Base-by-base conservation (phyloP, 1,284 basidiomycete genomes). In the Puccinia hordei region DNA sequence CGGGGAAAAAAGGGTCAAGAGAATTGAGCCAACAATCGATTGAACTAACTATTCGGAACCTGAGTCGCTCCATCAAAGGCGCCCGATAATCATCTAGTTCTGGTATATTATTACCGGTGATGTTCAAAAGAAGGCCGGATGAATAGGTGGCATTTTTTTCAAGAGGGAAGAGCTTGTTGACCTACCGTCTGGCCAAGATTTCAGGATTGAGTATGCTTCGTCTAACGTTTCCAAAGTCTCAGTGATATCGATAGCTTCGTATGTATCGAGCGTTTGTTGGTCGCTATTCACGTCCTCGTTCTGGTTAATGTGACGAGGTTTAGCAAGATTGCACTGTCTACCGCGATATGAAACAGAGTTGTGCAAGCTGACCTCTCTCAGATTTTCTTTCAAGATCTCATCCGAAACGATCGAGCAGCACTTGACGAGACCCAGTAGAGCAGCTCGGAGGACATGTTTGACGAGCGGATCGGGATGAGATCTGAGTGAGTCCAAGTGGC, bases 331-430 rank as follows among this genome's bases (percentile, higher is more conserved):
- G 59, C 80, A 69, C 41, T 82, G 2, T 49, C 17, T 8, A 49
- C 41, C 13, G n/a, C n/a, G 41, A 44, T 44, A 19, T 13, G 79
- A 2, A 19, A 4, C 57, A 53, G 38, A 63, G 82, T 63, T 82
- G 81, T 82, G 82, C 69, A 78, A 53, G 89, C 91, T 83, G 82
- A 93, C 93, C 87, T 96, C 94, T 79, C 90, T 87, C 22, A 94
- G 88, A 76, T 90, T 88, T 30, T 90, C 90, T 84, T 90, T 91
- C 24, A 88, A 88, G 17, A 97, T 86, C 84, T 95, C 93, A 81
- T 90, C 88, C 90, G 93, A 96, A 0, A 90, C 89, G 15, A 95
- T 85, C 86, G 94, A 93, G 83, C 93, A 91, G 78, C 89, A 92
- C 85, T 98, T 97, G 81, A 94, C 87, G 63, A 93, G 86, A 0